Evolutionary conservation across 257 asterid genomes (phyloP).

Genomic region (Solanum paucissectum): DNA sequence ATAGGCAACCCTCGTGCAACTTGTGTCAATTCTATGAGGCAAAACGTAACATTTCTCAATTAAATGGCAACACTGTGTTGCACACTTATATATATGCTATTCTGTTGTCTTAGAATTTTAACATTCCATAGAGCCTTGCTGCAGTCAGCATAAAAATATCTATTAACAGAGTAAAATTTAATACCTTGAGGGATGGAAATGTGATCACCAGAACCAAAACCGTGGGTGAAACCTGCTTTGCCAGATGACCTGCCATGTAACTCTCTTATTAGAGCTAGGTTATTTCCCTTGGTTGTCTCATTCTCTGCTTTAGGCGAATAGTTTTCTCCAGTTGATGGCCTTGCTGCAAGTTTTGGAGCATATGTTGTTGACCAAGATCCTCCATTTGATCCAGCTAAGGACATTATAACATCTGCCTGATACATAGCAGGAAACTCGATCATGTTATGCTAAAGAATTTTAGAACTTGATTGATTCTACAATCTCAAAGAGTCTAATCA

Average conservation of each 20-base stretch:
- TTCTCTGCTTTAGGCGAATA: conserved; percentile 15
- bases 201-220: conserved; percentile 33
- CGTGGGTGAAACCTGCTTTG: conserved; percentile 23
- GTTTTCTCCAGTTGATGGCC: conserved; percentile 38
- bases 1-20: neutral
- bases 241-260: conserved; percentile 29
- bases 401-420: conserved; percentile 91
- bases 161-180: neutral
- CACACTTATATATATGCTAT: neutral
- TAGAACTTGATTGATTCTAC: neutral
- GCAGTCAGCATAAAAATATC: neutral
- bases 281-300: conserved; percentile 9
- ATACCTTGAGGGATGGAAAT: conserved; percentile 3
- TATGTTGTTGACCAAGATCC: conserved; percentile 85
- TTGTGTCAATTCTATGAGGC: neutral
- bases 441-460: neutral
- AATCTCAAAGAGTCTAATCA: neutral
- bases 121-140: neutral
- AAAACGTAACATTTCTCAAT: neutral
- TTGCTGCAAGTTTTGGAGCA: conserved; percentile 24
- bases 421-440: neutral
- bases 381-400: conserved; percentile 80
- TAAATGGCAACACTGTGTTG: neutral
- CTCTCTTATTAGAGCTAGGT: conserved; percentile 30
- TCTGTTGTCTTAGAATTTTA: neutral